Base-by-base conservation (phyloP, 176 grass and related monocot genomes). In the Oryza meridionalis region DNA sequence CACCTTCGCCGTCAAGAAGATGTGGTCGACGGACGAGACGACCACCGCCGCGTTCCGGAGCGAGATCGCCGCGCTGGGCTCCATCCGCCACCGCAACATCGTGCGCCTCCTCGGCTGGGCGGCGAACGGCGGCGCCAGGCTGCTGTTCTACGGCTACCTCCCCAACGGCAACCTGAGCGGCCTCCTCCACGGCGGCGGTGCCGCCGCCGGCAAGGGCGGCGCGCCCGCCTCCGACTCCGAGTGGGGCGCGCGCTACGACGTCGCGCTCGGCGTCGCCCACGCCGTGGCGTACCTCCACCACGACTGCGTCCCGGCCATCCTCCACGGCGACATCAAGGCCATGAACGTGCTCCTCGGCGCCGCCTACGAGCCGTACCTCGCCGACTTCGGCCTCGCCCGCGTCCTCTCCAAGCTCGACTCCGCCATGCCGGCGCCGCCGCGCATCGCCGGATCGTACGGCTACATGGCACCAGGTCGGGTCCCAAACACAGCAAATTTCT, bases 311-410 rank as follows among this genome's bases (percentile, higher is more conserved):
- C 97, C 97, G 37, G 93, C 93, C 22, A 99, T 99, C 84, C 77
- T 99, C 67, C 97, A 99, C 85, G 93, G 93, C 0, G 97, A 99
- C 75, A 70, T 99, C 22, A 99, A 99, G 88, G 62, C 97, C 45
- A 94, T 99, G 97, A 99, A 99, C 84, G 97, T 99, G 19, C 65
- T 99, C 33, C 84, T 99, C 59, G 97, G 97, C 5, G 78, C 91
- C 8, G 70, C 72, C 55, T 92, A 92, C 78, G 97, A 99, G 69
- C 91, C 97, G 5, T 99, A 96, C 86, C 84, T 99, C 75, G 97
- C 97, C 51, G 97, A 99, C 90, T 99, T 99, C 77, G 97, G 97
- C 22, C 97, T 99, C 76, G 93, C 97, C 14, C 91, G 97, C 69
- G 75, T 96, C n/a, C 73, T 98, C n/a, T 88, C 72, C 24, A 94